Conservation (phyloP, 805 yeast genomes). For the Brettanomyces sp. region DNA sequence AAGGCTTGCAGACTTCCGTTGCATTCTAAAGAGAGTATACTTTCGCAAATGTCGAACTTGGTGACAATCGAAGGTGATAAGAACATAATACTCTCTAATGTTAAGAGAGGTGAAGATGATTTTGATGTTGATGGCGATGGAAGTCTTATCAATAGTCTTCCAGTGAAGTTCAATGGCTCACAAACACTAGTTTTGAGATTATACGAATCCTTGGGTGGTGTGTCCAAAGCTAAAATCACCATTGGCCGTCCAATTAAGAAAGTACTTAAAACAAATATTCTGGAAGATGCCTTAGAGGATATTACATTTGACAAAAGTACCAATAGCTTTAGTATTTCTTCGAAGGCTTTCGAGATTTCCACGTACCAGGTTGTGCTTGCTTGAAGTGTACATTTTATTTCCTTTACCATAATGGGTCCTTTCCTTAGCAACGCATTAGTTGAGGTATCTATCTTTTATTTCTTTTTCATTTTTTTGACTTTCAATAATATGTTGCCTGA, state of each 20-base stretch:
- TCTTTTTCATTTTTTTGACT: no score
- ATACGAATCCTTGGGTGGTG: conserved; percentile 86
- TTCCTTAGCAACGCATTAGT: no score
- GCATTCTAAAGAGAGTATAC: not conserved
- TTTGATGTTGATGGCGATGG: conserved; percentile 34
- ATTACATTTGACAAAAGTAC: conserved; percentile 25
- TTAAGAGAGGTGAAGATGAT: conserved; percentile 88
- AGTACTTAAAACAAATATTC: conserved; percentile 47
- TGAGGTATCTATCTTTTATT: no score
- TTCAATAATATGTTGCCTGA: no score
- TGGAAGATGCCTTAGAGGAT: conserved; percentile 44
- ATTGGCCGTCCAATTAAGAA: conserved; percentile 35
- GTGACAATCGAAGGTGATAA: conserved; percentile 36
- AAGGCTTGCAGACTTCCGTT: not conserved
- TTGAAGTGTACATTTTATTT: not conserved
- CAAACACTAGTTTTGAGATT: conserved; percentile 60
- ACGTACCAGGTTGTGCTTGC: conserved; percentile 42
- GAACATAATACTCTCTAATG: conserved; percentile 59
- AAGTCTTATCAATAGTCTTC: conserved; percentile 27
- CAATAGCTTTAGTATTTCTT: conserved; percentile 26
- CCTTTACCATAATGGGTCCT: no score
- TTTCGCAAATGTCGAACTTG: conserved; percentile 7
- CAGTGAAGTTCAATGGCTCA: conserved; percentile 34
- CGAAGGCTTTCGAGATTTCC: conserved; percentile 76
- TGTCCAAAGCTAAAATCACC: conserved; percentile 40